phyloP scores from a whole-genome alignment of 148 eudicot species.

The Rhododendron kiyosumense region DNA sequence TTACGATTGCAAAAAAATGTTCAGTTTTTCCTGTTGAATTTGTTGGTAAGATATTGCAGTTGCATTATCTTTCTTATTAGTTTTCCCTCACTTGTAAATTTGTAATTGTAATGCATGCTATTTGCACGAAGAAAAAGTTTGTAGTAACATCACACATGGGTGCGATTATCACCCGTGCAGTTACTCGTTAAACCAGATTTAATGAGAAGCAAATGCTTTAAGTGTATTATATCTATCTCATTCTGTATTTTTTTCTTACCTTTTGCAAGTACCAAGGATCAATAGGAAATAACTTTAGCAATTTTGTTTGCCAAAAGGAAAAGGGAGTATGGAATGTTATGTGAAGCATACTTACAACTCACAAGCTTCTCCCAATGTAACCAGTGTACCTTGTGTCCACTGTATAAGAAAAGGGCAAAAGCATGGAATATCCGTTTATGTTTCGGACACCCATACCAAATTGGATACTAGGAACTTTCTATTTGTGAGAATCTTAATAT shows the following conservation, averaged over 20 bases:
- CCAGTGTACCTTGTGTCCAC: no score
- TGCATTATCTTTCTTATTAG: neutral
- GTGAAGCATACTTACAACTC: neutral
- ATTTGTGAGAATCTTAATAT: neutral
- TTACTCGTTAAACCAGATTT: neutral
- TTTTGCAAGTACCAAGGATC: neutral
- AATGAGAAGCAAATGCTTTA: neutral
- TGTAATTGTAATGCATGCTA: neutral
- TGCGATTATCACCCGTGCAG: neutral
- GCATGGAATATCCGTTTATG: neutral
- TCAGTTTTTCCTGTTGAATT: slow-evolving; percentile 95
- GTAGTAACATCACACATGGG: neutral
- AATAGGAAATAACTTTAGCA: neutral
- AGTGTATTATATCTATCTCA: neutral
- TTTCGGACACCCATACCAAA: neutral
- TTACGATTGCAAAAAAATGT: slow-evolving; percentile 93
- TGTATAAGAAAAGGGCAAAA: neutral
- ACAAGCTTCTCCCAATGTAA: neutral
- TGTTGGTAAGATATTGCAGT: slow-evolving; percentile 58
- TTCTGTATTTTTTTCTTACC: neutral
- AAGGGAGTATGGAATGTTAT: neutral
- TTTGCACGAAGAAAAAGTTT: neutral
- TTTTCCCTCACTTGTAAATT: neutral
- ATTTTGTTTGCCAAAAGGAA: neutral
- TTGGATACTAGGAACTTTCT: neutral